A percentile compares a stretch with the other conserved stretches of the same genome.
Evolutionary conservation across 2,329 filamentous ascomycete species (phyloP).

Genomic region (Phaeosphaeria sp.): DNA sequence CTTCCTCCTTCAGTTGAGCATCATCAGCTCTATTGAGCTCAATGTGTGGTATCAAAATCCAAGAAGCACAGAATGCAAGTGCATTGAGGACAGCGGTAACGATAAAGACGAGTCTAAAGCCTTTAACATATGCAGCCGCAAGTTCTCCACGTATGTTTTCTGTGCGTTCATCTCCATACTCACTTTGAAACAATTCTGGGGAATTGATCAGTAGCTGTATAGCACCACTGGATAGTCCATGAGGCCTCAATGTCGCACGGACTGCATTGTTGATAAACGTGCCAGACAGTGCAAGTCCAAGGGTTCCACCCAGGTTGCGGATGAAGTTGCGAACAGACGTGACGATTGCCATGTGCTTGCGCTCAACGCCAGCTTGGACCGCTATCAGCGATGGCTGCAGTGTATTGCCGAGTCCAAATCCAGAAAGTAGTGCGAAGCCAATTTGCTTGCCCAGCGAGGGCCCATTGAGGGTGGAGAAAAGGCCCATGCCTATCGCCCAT

Average conservation of each 20-base stretch:
- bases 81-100: slow-evolving; percentile 23
- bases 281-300: slow-evolving; percentile 61
- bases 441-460: slow-evolving; percentile 22
- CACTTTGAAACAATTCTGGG: slow-evolving; percentile 13
- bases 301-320: slow-evolving; percentile 64
- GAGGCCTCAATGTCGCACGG: slow-evolving; percentile 10
- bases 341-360: slow-evolving; percentile 66
- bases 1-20: slow-evolving; percentile 26
- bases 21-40: slow-evolving; percentile 23
- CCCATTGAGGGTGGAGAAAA: slow-evolving; percentile 22
- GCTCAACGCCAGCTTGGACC: slow-evolving; percentile 58
- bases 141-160: slow-evolving; percentile 13
- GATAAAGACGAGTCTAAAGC: slow-evolving; percentile 25
- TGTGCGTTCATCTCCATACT: slow-evolving; percentile 9
- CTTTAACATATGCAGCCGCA: slow-evolving; percentile 16
- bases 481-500: slow-evolving; percentile 25
- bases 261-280: slow-evolving; percentile 39
- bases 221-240: slow-evolving; percentile 15
- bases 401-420: slow-evolving; percentile 55
- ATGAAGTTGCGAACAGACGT: slow-evolving; percentile 70
- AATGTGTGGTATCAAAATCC: slow-evolving; percentile 26
- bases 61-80: slow-evolving; percentile 21
- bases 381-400: slow-evolving; percentile 64
- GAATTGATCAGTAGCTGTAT: slow-evolving; percentile 22
- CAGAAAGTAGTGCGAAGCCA: slow-evolving; percentile 25